Evolutionary conservation across 1,139 yeast genomes (phyloP), one percentile per base, ranked within the genome.

Genomic region (Debaryomyces psychrophilus): DNA sequence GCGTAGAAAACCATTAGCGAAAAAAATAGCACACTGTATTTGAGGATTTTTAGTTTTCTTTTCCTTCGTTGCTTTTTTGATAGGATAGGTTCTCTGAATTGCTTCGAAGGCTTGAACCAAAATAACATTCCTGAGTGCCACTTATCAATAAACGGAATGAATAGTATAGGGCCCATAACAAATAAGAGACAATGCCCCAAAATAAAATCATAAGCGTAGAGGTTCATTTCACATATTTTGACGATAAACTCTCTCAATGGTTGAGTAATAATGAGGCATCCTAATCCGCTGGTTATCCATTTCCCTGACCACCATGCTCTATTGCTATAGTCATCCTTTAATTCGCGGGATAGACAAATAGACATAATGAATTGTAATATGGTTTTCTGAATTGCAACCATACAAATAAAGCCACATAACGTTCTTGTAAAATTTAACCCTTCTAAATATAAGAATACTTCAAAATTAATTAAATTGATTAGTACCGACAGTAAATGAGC

Each of bases 281-380:
- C 88, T 33, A 84, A 65, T 1, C 79, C 81, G n/a, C 79, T 74
- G 9, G 67, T 68, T 35, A 76, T 60, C 96, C 96, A 89, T 43
- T 73, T 76, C 0, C 96, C 96, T 0, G 89, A 79, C 96, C 96
- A 90, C 96, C 96, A 90, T 0, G 92, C 84, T 23, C 76, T 60
- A 57, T 86, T 87, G 1, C 86, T 62, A 31, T 68, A 67, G 49
- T 80, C 83, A 49, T 76, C 79, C 37, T 72, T 74, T 50, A 79
- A 67, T 57, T 89, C 96, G 48, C 85, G 71, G 0, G 92, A 75
- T 12, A 87, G 60, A 4, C 79, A 55, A 4, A 81, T 42, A 2
- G 80, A 64, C 2, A 79, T 69, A 1, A 79, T 52, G 1, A 76
- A 52, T 28, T 55, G 58, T 18, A 80, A 74, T 1, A 85, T n/a